Evolutionary conservation across 768 basidiomycete genomes (phyloP).

Genomic region (Candolleomyces aberdarensis): DNA sequence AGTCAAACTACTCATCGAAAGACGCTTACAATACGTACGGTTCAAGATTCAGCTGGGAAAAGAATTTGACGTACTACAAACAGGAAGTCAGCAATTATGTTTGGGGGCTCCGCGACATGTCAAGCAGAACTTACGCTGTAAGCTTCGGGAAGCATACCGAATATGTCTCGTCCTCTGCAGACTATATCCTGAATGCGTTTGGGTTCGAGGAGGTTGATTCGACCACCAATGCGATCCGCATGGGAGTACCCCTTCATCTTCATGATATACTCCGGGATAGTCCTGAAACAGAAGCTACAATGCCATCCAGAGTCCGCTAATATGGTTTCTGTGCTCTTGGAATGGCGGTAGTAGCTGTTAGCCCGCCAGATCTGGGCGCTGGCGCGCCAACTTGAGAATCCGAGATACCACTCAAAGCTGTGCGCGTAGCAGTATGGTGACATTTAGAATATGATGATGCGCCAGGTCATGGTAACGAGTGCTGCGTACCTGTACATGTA

Average conservation of each 20-base stretch:
- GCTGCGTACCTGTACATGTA: slow-evolving; percentile 50
- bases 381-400: slow-evolving; percentile 54
- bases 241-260: slow-evolving; percentile 65
- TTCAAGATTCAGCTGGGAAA: slow-evolving; percentile 49
- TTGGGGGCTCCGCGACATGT: not conserved
- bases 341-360: slow-evolving; percentile 46
- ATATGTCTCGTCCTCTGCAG: slow-evolving; percentile 59
- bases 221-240: slow-evolving; percentile 55
- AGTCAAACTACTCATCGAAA: not conserved
- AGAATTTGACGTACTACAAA: slow-evolving; percentile 47
- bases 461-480: not conserved
- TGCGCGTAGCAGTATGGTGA: not conserved
- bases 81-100: not conserved
- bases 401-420: slow-evolving; percentile 59
- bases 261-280: slow-evolving; percentile 52
- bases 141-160: slow-evolving; percentile 64
- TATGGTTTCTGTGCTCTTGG: slow-evolving; percentile 41
- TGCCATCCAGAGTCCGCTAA: slow-evolving; percentile 70
- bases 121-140: slow-evolving; percentile 39
- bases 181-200: slow-evolving; percentile 54
- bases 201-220: slow-evolving; percentile 43
- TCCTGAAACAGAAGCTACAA: slow-evolving; percentile 65
- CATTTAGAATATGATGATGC: not conserved
- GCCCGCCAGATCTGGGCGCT: slow-evolving; percentile 46
- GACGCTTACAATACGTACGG: slow-evolving; percentile 33